Evolutionary conservation across 805 yeast genomes (phyloP), one percentile per base, ranked within the genome.

Genomic region (Naumovozyma baii): DNA sequence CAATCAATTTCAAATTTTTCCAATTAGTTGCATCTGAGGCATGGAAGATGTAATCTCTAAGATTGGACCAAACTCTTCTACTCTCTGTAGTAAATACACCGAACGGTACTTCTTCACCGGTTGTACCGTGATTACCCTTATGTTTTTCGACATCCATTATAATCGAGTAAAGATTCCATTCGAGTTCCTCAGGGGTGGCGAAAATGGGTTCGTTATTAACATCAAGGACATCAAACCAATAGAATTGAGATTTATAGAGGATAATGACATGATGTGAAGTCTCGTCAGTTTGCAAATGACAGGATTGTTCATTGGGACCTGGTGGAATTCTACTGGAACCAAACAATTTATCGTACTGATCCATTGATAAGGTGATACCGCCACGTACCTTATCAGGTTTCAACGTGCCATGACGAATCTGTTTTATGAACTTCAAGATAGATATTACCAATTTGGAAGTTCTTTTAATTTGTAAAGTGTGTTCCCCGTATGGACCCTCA

Each of bases 171-270:
- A 83, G 76, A 61, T 85, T 86, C 56, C 78, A 68, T 40, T 76
- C 78, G 49, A 87, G 69, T 57, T 85, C 94, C 40, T 73, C 76
- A 54, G 85, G 90, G 1, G 80, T 70, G 5, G 45, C 39, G 55
- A 87, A 67, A 36, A 86, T 70, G 45, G 87, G 68, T 54, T 83
- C 79, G 56, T 83, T 76, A 46, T 77, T 64, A 36, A 70, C 69
- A 60, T 86, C 94, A 50, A 87, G 66, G 1, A 87, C 96, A 56
- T 87, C 95, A 57, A 87, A 87, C 95, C 96, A 87, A 63, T 87
- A 87, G 60, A 86, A 84, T 61, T 87, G 95, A 2, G 94, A 83
- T 53, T 83, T 79, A 45, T 85, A 78, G 58, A 85, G 64, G 13
- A 87, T 88, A 8, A 86, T 80, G 29, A 87, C 76, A 59, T 87